Base-by-base conservation (phyloP, 2,329 filamentous ascomycete species). In the Sporothrix euskadiensis region DNA sequence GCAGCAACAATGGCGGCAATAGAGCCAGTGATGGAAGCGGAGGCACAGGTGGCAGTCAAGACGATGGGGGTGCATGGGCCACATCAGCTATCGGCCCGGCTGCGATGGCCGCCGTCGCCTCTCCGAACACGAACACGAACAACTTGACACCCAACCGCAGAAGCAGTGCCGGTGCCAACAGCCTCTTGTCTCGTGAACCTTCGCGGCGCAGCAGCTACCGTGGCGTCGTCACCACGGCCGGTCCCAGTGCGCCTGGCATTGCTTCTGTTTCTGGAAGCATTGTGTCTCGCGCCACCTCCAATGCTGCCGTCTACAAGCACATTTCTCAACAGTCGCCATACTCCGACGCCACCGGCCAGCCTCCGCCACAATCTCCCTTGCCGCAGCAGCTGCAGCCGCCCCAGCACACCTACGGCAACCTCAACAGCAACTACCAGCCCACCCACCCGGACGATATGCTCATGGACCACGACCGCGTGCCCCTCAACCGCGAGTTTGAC, bases 351-450 rank as follows among this genome's bases (percentile, higher is more conserved):
- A 22, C 32, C 19, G 22, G 59, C 41, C 32, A 70, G 32, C 0
- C 77, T 14, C 61, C 61, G 4, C 39, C 39, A 6, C 61, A 47
- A n/a, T 22, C 39, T 16, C 61, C 44, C 4, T 14, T 49, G 14
- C 44, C 44, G 4, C 12, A 16, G 4, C 14, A 12, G 12, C 14
- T 16, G 9, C 35, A 7, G 3, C 44, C 32, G 26, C 26, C 41
- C 26, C 65, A 35, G 59, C 63, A 32, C 77, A 10, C 78, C 76
- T 16, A 78, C 77, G 0, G 78, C 75, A 7, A 75, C 78, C 8
- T 75, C 79, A 22, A 77, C 79, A 0, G 78, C 80, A 0, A 76
- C 74, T 0, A 78, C 80, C 39, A 79, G 56, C 41, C 56, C 78
- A 68, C 44, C 14, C 65, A 68, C 70, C 47, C 78, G 71, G 49